Evolutionary conservation across 352 stramenopile genomes (phyloP), one percentile per base, ranked within the genome.

Genomic region (Globisporangium yorkense): DNA sequence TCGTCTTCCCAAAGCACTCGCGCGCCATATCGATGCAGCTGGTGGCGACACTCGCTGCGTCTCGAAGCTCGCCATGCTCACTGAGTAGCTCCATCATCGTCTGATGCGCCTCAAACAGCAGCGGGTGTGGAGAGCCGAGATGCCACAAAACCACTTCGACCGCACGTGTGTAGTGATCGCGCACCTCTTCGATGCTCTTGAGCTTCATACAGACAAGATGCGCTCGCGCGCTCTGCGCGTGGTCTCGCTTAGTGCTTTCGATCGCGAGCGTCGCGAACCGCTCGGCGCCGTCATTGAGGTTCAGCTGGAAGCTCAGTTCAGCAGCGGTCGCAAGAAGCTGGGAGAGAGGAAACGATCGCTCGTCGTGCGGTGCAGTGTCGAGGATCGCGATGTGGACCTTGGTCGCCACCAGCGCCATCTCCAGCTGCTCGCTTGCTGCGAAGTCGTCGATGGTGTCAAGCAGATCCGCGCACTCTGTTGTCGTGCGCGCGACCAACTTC

Each of bases 321-420:
- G 75, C 74, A 3, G 70, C 67, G 39, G 58, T 67, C 9, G 63
- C 70, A 6, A 87, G 67, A 15, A 83, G 56, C 29, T 75, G 66
- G 20, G 65, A 67, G 15, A 80, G 41, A 8, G 65, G 67, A 1
- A 72, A 43, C n/a, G 63, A 67, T 10, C 65, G 61, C 20, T 74
- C 63, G 40, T 82, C 71, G 35, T 37, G 58, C 6, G 71, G 65
- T 5, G 57, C 43, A 0, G 56, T 61, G 15, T 77, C 59, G 51
- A 80, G 48, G 13, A 83, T 71, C 18, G 71, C 66, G 5, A 87
- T 43, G 39, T 75, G 71, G 9, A 85, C 56, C 41, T 85, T 74
- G 56, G 79, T 63, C 21, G 27, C 51, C 33, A 51, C 61, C 16
- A 84, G 61, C 15, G 74, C 67, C 27, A 63, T 57, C 0, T 62